phyloP scores from a whole-genome alignment of 148 eudicot genomes.

The Amaranthus cruentus region DNA sequence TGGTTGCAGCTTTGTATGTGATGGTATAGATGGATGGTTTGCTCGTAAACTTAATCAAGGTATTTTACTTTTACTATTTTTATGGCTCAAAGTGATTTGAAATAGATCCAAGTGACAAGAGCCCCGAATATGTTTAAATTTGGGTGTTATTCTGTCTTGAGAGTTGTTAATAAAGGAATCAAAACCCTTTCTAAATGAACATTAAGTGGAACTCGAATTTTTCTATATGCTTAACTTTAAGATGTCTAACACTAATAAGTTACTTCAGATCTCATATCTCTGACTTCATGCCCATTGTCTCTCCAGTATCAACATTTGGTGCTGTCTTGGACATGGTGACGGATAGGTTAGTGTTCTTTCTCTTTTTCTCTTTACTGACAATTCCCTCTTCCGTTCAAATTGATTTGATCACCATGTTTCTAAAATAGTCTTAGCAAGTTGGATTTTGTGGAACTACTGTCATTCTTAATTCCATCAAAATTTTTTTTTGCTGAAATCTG shows the following conservation, averaged over 20 bases:
- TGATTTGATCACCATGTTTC: too few species aligned
- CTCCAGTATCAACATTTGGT: constrained; percentile 79
- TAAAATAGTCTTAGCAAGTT: not conserved
- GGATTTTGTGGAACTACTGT: not conserved
- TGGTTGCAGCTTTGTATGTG: constrained; percentile 79
- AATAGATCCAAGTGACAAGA: not conserved
- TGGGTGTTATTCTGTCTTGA: not conserved
- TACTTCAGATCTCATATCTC: not conserved
- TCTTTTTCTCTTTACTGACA: not conserved
- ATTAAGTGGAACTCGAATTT: not conserved
- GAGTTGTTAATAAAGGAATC: not conserved
- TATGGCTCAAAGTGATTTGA: not conserved
- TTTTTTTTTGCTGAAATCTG: not conserved
- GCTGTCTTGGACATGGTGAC: constrained; percentile 96
- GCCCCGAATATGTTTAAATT: not conserved
- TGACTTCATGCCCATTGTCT: constrained; percentile 12
- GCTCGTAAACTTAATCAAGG: constrained; percentile 97
- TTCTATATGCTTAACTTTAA: not conserved
- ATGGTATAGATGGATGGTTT: constrained; percentile 96
- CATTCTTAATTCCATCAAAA: not conserved
- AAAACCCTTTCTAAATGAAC: not conserved
- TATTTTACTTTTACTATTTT: constrained; percentile 19
- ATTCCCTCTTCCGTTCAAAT: not conserved
- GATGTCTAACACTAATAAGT: not conserved
- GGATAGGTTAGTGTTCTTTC: constrained; percentile 50